Conservation (phyloP, 2,329 filamentous ascomycete genomes). For the Leptosphaerulina australis region DNA sequence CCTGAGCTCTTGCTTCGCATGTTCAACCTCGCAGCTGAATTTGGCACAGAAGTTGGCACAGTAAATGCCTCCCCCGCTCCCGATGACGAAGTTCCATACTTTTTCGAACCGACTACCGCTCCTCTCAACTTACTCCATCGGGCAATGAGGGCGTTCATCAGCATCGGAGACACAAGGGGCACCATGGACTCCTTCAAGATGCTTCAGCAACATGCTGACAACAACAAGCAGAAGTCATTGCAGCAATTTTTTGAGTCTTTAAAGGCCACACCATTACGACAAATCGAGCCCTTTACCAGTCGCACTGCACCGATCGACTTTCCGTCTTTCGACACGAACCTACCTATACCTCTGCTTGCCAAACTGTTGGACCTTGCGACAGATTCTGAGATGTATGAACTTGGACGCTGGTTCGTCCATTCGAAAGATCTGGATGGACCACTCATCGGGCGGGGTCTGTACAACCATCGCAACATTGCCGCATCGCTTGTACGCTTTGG, state of each 20-base stretch:
- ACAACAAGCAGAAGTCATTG: constrained; percentile 52
- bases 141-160: constrained; percentile 49
- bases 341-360: constrained; percentile 57
- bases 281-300: constrained; percentile 35
- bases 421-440: constrained; percentile 61
- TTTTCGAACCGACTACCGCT: constrained; percentile 53
- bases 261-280: constrained; percentile 23
- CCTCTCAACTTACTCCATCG: constrained; percentile 53
- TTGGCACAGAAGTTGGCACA: constrained; percentile 50
- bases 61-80: constrained; percentile 40
- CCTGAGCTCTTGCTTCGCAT: constrained; percentile 52
- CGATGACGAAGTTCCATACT: constrained; percentile 44
- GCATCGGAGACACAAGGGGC: constrained; percentile 46
- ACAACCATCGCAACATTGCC: constrained; percentile 55
- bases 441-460: constrained; percentile 55
- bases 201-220: constrained; percentile 52
- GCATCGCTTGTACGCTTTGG: constrained; percentile 63
- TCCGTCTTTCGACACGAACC: constrained; percentile 52
- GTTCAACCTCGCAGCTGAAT: constrained; percentile 48
- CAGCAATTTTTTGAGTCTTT: constrained; percentile 50
- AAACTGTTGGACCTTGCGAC: constrained; percentile 59
- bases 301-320: constrained; percentile 49
- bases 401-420: constrained; percentile 61
- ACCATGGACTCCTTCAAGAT: constrained; percentile 47
- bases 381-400: constrained; percentile 53